Percentiles rank a stretch among this genome's conserved stretches.
phyloP scores from a whole-genome alignment of 176 grass and related monocot species.

The maize (Zea mays) region DNA sequence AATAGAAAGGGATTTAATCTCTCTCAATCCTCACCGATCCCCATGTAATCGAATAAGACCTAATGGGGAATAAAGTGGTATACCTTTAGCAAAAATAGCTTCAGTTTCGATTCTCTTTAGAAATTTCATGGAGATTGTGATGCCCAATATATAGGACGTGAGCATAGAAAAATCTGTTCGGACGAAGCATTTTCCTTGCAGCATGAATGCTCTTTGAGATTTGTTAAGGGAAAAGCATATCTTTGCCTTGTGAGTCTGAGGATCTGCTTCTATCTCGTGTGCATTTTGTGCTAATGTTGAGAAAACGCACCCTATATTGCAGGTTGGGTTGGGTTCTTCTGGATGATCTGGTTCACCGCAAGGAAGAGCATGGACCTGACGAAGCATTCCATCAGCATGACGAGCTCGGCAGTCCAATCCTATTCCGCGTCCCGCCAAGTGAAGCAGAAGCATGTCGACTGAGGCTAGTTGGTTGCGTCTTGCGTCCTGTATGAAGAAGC shows the following conservation, averaged over 20 bases:
- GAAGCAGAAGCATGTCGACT: slow-evolving; percentile 25
- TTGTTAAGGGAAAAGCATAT: neutral
- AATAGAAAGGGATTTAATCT: too few relatives aligned
- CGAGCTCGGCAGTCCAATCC: slow-evolving; percentile 60
- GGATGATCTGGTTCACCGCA: slow-evolving; percentile 59
- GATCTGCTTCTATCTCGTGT: neutral
- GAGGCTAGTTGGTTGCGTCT: neutral
- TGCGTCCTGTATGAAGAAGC: neutral
- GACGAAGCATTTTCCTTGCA: slow-evolving; percentile 2
- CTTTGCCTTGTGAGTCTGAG: neutral
- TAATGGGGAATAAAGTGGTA: slow-evolving; percentile 25
- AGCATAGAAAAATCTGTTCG: neutral
- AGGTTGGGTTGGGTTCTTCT: slow-evolving; percentile 94
- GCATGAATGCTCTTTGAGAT: neutral
- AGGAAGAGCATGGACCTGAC: slow-evolving; percentile 77
- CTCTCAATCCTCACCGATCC: too few relatives aligned
- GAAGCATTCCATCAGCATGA: slow-evolving; percentile 54
- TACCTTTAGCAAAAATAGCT: slow-evolving; percentile 6
- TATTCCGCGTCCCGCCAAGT: slow-evolving; percentile 54
- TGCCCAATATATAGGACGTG: slow-evolving; percentile 15
- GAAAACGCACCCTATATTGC: slow-evolving; percentile 10
- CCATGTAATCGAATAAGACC: neutral
- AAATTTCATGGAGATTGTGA: slow-evolving; percentile 25
- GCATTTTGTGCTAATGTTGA: neutral
- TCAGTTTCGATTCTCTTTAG: neutral